Base-by-base conservation (phyloP, 176 grass and related monocot species). In the Carex cristatella region DNA sequence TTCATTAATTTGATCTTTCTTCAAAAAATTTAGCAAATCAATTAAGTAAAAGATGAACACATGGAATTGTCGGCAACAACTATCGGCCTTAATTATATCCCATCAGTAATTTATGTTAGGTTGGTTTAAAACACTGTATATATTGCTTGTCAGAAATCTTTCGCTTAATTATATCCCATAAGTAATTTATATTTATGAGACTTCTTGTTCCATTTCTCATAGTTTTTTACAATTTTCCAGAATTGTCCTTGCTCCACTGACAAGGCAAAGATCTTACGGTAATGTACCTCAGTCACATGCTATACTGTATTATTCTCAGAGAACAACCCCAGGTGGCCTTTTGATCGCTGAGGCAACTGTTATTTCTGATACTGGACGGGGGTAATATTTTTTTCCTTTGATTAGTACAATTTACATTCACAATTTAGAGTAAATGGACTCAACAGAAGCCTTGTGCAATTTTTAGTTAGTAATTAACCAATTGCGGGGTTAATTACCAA, bases 241-340 rank as follows among this genome's bases (percentile, higher is more conserved):
- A 70, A 86, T 91, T 58, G 94, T 91, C 11, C 32, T 93, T 62
- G 91, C 91, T 4, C 94, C 94, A 14, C 56, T 91, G 9, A 91
- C 89, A 10, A 93, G 94, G 66, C 16, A 30, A 15, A 89, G 94
- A 68, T 91, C 89, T 31, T 93, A 83, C 65, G 72, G 79, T n/a
- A 84, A 84, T 66, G 46, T 95, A 32, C 89, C 91, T 27, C 89
- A 88, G 65, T 60, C 85, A 1, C 91, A 95, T 67, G 85, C 81
- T 33, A 69, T 69, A 1, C 2, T 88, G 19, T 95, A 89, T 84
- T 93, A 95, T 83, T 81, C 85, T 59, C 87, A 93, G 76, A 87
- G 94, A 70, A 84, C 87, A 15, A 91, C 87, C 15, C 63, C 85
- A 38, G 91, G 87, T 0, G 89, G 94, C 5, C 87, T 93, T 84